These are phyloP conservation scores for Colletotrichum sp. DNA, from an alignment of 2,329 filamentous ascomycete species.

Conservation along the genomic window DNA sequence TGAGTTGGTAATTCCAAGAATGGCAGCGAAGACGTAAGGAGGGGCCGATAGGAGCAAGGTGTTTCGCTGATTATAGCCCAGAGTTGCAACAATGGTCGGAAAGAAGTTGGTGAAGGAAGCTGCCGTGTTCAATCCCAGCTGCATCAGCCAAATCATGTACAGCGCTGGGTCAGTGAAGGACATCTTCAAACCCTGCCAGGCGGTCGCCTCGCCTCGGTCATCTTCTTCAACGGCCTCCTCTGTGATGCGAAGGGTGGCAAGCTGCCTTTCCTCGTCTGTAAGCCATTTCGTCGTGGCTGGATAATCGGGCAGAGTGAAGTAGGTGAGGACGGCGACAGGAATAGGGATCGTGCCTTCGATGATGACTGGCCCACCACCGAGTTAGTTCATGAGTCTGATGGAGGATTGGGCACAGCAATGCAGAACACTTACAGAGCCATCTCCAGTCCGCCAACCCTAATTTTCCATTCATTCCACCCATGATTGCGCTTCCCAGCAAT, in stretches of 20 bases:
- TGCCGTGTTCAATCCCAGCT: neutral
- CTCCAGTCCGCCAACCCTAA: constrained; percentile 64
- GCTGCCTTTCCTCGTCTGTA: constrained; percentile 37
- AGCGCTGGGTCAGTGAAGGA: neutral
- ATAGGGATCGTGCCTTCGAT: constrained; percentile 15
- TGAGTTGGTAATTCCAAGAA: constrained; percentile 25
- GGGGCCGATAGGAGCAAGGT: constrained; percentile 21
- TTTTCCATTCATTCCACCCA: constrained; percentile 31
- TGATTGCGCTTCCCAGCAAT: constrained; percentile 28
- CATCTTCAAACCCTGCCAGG: neutral
- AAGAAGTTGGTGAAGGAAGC: neutral
- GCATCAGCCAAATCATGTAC: constrained; percentile 8
- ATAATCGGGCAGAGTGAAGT: constrained; percentile 24
- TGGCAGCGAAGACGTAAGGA: constrained; percentile 11
- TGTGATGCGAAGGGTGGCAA: constrained; percentile 30
- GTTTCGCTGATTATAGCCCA: neutral
- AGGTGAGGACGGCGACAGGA: neutral
- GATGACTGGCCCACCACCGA: neutral
- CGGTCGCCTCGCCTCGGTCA: neutral
- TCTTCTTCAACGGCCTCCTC: neutral
- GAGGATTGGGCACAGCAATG: neutral
- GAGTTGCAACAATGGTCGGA: neutral
- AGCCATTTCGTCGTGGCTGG: constrained; percentile 41
- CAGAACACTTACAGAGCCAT: constrained; percentile 75
- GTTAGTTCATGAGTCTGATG: neutral